Evolutionary conservation across 2,329 filamentous ascomycete genomes (phyloP).

Genomic region (Talaromyces albobiverticillius): DNA sequence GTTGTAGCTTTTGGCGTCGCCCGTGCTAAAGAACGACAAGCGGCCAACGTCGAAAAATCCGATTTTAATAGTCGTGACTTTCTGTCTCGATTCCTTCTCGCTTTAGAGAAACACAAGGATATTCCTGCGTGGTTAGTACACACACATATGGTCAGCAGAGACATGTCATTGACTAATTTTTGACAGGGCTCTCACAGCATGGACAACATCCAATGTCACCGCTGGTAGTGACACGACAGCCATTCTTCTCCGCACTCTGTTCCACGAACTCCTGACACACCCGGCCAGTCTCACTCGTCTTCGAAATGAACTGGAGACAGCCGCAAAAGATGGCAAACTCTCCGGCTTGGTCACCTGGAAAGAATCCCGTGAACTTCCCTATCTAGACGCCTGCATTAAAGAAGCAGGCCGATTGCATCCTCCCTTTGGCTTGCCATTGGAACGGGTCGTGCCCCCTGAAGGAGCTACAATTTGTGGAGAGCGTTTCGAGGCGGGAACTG

Average conservation of each 20-base stretch:
- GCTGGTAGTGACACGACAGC: slow-evolving; percentile 31
- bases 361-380: slow-evolving; percentile 1
- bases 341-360: slow-evolving; percentile 2
- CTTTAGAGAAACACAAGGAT: slow-evolving; percentile 17
- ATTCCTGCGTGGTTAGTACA: slow-evolving; percentile 16
- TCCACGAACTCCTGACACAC: slow-evolving; percentile 24
- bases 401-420: slow-evolving; percentile 16
- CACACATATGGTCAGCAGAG: slow-evolving; percentile 4
- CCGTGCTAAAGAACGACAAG: slow-evolving; percentile 21
- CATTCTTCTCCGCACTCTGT: slow-evolving; percentile 22
- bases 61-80: slow-evolving; percentile 16
- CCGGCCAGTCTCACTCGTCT: slow-evolving; percentile 9
- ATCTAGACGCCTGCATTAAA: slow-evolving; percentile 14
- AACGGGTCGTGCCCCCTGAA: slow-evolving; percentile 13
- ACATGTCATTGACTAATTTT: neutral
- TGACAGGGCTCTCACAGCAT: neutral
- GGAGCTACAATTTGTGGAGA: slow-evolving; percentile 7
- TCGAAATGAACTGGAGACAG: slow-evolving; percentile 18
- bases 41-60: slow-evolving; percentile 4
- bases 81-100: slow-evolving; percentile 17
- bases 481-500: slow-evolving; percentile 16
- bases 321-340: slow-evolving; percentile 6
- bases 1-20: slow-evolving; percentile 23
- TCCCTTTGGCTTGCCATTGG: slow-evolving; percentile 12
- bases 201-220: too few relatives aligned